A percentile compares a stretch with the other conserved stretches of the same genome.
Evolutionary conservation across 768 basidiomycete species (phyloP).

Genomic region (Phanerodontia chrysosporium): DNA sequence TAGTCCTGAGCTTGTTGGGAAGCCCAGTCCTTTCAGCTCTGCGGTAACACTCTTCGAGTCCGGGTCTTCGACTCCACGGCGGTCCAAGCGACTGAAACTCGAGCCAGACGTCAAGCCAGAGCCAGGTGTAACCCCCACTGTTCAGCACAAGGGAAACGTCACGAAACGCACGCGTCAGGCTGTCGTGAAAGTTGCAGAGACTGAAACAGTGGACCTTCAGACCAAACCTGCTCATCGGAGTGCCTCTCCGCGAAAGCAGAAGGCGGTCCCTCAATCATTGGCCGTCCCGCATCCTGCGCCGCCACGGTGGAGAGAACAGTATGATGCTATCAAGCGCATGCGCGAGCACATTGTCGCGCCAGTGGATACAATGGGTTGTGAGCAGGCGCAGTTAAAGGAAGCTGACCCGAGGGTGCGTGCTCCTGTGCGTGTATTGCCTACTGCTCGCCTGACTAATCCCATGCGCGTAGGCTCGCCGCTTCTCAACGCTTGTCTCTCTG

Average conservation of each 20-base stretch:
- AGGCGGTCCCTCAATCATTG: conserved; percentile 50
- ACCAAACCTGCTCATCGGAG: background rate
- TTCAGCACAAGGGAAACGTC: background rate
- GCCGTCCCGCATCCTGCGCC: conserved; percentile 66
- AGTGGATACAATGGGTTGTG: conserved; percentile 91
- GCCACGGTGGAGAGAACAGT: conserved; percentile 61
- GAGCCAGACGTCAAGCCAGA: background rate
- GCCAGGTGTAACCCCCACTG: background rate
- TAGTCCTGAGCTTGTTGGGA: conserved; percentile 32
- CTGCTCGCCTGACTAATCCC: background rate
- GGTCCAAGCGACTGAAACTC: conserved; percentile 12
- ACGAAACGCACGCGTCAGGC: background rate
- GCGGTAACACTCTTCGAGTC: conserved; percentile 40
- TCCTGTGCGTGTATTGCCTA: conserved; percentile 8
- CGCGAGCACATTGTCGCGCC: conserved; percentile 69
- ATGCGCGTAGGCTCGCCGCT: conserved; percentile 62
- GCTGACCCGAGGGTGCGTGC: conserved; percentile 58
- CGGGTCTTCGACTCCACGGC: conserved; percentile 1
- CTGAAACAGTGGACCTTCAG: background rate
- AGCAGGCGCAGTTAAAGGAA: conserved; percentile 61
- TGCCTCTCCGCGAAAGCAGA: conserved; percentile 47
- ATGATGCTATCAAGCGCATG: conserved; percentile 74
- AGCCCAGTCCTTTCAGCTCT: conserved; percentile 40
- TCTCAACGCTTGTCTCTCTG: conserved; percentile 82
- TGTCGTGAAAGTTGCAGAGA: conserved; percentile 4